Percentiles rank a stretch among this genome's conserved stretches.
phyloP scores from a whole-genome alignment of 2,329 filamentous ascomycete species.

The Fusarium acutatum region DNA sequence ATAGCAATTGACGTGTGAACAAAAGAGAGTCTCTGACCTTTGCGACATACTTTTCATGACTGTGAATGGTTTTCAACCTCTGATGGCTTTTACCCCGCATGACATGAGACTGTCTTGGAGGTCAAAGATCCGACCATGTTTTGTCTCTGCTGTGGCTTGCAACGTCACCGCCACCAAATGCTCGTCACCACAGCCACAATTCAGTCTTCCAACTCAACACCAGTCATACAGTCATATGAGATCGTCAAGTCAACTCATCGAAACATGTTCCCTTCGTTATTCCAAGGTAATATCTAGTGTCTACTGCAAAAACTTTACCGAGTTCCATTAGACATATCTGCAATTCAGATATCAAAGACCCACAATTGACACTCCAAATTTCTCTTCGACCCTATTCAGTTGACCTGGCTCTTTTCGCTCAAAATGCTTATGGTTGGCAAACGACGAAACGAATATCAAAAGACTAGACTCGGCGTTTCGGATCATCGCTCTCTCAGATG shows the following conservation, averaged over 20 bases:
- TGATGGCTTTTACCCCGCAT: background rate
- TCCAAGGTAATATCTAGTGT: rapidly evolving
- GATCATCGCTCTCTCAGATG: background rate
- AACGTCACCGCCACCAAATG: background rate
- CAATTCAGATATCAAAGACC: rapidly evolving
- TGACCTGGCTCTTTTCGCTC: background rate
- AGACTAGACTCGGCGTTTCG: rapidly evolving
- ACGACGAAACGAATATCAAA: rapidly evolving
- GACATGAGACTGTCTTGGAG: background rate
- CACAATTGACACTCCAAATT: no score
- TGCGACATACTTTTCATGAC: background rate
- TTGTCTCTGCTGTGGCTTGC: background rate
- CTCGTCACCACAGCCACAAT: background rate
- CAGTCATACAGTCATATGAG: background rate
- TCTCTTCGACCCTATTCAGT: rapidly evolving
- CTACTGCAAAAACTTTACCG: rapidly evolving
- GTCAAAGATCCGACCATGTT: background rate
- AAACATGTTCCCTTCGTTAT: rapidly evolving
- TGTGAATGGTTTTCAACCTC: background rate
- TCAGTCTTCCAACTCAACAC: background rate
- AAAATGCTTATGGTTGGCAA: rapidly evolving
- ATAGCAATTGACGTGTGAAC: background rate
- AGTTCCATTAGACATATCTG: rapidly evolving
- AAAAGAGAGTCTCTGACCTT: background rate
- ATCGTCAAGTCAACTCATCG: background rate